These are phyloP conservation scores for Cordyceps fumosorosea DNA, from an alignment of 2,329 filamentous ascomycete species.

Conservation along the genomic window DNA sequence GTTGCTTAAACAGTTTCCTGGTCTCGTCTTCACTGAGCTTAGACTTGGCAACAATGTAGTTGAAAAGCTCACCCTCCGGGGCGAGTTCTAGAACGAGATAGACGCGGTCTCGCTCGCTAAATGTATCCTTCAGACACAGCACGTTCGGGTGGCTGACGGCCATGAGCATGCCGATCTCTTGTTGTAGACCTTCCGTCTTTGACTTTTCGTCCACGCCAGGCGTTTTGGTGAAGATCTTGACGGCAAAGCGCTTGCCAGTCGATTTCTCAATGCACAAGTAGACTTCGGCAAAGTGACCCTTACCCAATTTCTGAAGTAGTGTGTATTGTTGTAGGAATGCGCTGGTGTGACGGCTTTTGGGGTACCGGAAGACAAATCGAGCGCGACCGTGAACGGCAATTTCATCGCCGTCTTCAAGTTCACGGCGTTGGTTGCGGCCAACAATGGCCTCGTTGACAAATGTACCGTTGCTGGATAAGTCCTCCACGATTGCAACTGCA, in stretches of 20 bases:
- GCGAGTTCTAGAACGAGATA: slow-evolving; percentile 90
- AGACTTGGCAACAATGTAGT: slow-evolving; percentile 84
- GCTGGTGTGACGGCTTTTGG: slow-evolving; percentile 64
- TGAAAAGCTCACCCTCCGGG: slow-evolving; percentile 90
- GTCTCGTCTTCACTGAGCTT: slow-evolving; percentile 81
- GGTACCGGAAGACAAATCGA: slow-evolving; percentile 88
- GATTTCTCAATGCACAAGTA: slow-evolving; percentile 84
- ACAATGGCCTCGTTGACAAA: slow-evolving; percentile 90
- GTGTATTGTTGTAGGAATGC: slow-evolving; percentile 83
- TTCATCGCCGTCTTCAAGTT: slow-evolving; percentile 84
- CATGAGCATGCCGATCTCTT: slow-evolving; percentile 96
- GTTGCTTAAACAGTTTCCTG: slow-evolving; percentile 79
- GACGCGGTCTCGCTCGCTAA: slow-evolving; percentile 83
- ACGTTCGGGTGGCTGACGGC: slow-evolving; percentile 93
- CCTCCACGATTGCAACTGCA: slow-evolving; percentile 73
- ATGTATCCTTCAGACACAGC: slow-evolving; percentile 89
- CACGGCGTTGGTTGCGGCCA: slow-evolving; percentile 84
- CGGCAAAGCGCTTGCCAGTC: slow-evolving; percentile 76
- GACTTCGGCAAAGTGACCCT: slow-evolving; percentile 92
- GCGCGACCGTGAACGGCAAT: slow-evolving; percentile 80
- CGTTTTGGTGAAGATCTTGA: slow-evolving; percentile 90
- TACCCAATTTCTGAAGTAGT: slow-evolving; percentile 77
- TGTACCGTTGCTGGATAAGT: slow-evolving; percentile 92
- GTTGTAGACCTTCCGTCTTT: slow-evolving; percentile 79
- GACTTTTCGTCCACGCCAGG: slow-evolving; percentile 75